Base-by-base conservation (phyloP, 2,329 filamentous ascomycete genomes). In the Calonectria multiphialidica region DNA sequence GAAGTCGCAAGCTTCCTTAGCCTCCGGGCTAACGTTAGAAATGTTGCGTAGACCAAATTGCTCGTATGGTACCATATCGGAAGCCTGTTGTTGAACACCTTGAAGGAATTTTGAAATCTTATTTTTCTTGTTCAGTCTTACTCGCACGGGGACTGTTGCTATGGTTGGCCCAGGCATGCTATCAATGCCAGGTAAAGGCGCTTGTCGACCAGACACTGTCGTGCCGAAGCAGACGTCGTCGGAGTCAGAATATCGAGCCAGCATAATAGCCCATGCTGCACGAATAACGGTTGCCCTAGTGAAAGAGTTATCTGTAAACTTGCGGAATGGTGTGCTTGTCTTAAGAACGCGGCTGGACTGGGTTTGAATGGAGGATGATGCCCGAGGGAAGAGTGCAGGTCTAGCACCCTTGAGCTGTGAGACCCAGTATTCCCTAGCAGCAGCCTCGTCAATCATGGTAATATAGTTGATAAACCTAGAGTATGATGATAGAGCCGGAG, bases 331-430 rank as follows among this genome's bases (percentile, higher is more conserved):
- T 5, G 44, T 55, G n/a, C 33, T 50, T 15, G 30, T 9, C 5
- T 66, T 23, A 23, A 33, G 62, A 81, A 79, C 49, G 89, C 83
- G 70, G 87, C 86, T 68, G 87, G 86, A 1, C 89, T 79, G 3
- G 88, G 79, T 1, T 85, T 87, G 74, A 89, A 84, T 5, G 87
- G 37, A n/a, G 10, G 84, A 59, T 83, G 81, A 5, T 85, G 83
- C 68, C 87, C 85, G 69, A 87, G 86, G 5, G 83, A 82, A 8
- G 82, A 77, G 47, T 81, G 84, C 0, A 86, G 84, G n/a, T 40
- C 35, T 5, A 86, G 79, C 25, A 23, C 25, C 57, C 21, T 42
- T 13, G 5, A 62, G n/a, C 8, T 62, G 57, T 13, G 40, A 30
- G 21, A 21, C 45, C 57, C 57, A 62, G 28, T 45, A 62, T 15